These are phyloP conservation scores for Guadua angustifolia DNA, from an alignment of 176 grass and related monocot species.

Conservation along the genomic window DNA sequence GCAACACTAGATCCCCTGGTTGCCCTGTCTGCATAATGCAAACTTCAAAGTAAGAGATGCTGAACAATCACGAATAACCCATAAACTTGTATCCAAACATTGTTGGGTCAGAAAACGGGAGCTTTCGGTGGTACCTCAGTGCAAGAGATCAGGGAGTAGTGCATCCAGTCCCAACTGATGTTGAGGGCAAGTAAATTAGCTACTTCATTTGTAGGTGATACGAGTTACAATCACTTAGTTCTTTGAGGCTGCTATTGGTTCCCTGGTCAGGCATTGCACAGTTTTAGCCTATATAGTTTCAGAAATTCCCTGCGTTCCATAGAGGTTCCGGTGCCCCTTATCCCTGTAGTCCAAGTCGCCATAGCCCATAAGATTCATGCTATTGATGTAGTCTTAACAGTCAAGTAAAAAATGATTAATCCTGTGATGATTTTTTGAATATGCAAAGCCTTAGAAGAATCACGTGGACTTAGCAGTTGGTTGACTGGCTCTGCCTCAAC, in stretches of 20 bases:
- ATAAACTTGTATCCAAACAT: background rate
- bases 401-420: background rate
- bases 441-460: constrained; percentile 16
- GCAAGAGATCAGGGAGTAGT: constrained; percentile 4
- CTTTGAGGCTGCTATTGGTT: background rate
- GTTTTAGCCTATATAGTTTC: background rate
- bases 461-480: background rate
- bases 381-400: background rate
- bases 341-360: too few relatives aligned
- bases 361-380: too few relatives aligned
- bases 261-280: background rate
- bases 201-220: constrained; percentile 3
- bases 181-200: background rate
- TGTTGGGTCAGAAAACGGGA: background rate
- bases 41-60: background rate
- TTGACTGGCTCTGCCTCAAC: background rate
- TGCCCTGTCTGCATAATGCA: background rate
- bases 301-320: too few relatives aligned
- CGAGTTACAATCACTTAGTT: background rate
- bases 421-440: background rate
- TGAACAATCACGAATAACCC: background rate
- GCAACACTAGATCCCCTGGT: background rate
- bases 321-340: too few relatives aligned
- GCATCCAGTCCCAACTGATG: background rate
- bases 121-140: background rate